phyloP scores from a whole-genome alignment of 2,329 filamentous ascomycete genomes.

The Neonectria sp. region DNA sequence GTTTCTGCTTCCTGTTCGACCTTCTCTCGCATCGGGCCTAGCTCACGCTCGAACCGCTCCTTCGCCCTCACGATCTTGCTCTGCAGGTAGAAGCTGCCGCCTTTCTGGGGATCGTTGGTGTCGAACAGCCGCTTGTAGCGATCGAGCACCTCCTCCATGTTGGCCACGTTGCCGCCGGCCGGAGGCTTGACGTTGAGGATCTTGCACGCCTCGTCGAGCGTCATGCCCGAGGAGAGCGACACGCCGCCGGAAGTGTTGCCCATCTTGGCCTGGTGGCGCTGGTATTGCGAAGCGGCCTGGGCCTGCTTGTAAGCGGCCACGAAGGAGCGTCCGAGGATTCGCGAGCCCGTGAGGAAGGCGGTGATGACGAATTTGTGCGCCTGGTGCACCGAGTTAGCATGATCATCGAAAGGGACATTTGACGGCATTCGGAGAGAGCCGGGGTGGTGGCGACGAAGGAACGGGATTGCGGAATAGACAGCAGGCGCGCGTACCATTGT shows the following conservation, averaged over 20 bases:
- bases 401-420: constrained; percentile 28
- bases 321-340: constrained; percentile 94
- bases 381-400: constrained; percentile 62
- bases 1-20: constrained; percentile 82
- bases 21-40: constrained; percentile 79
- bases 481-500: constrained; percentile 49
- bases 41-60: constrained; percentile 92
- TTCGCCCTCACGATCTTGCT: constrained; percentile 95
- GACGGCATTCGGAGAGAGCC: constrained; percentile 27
- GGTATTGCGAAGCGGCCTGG: constrained; percentile 86
- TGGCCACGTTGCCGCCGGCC: constrained; percentile 75
- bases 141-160: constrained; percentile 84
- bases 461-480: constrained; percentile 4
- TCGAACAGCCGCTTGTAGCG: constrained; percentile 97
- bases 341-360: constrained; percentile 90
- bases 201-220: constrained; percentile 95
- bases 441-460: constrained; percentile 20
- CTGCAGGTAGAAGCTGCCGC: constrained; percentile 97
- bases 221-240: constrained; percentile 79
- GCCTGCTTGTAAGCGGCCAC: constrained; percentile 97
- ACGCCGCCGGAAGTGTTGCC: constrained; percentile 69
- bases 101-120: constrained; percentile 93
- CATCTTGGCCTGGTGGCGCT: constrained; percentile 77
- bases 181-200: constrained; percentile 97
- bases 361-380: constrained; percentile 92